Percentiles rank a stretch among this genome's conserved stretches.
Evolutionary conservation across 2,329 filamentous ascomycete species (phyloP).

Genomic region (Alternaria solani): DNA sequence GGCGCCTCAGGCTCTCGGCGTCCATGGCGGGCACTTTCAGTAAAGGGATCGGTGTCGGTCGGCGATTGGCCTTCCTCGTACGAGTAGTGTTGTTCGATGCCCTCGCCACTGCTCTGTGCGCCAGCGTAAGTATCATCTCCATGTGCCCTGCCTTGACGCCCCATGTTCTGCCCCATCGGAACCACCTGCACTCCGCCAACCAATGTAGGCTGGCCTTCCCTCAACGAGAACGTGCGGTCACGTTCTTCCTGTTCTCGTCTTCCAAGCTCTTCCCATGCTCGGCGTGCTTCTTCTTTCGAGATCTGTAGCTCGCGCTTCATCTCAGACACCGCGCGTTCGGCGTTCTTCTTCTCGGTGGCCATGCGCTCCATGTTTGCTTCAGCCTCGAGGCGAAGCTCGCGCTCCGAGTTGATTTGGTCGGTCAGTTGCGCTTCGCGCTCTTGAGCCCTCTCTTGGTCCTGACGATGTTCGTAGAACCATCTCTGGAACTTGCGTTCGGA

Average conservation of each 20-base stretch:
- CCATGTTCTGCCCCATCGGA: slow-evolving; percentile 80
- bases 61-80: slow-evolving; percentile 62
- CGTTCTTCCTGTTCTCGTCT: slow-evolving; percentile 92
- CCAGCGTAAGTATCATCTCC: slow-evolving; percentile 44
- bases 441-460: slow-evolving; percentile 83
- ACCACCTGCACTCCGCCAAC: slow-evolving; percentile 95
- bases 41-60: slow-evolving; percentile 69
- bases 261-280: slow-evolving; percentile 97
- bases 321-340: slow-evolving; percentile 82
- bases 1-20: slow-evolving; percentile 45
- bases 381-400: slow-evolving; percentile 72
- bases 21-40: slow-evolving; percentile 53
- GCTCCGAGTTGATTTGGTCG: slow-evolving; percentile 76
- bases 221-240: slow-evolving; percentile 82
- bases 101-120: slow-evolving; percentile 43
- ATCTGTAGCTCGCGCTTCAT: slow-evolving; percentile 94
- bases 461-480: slow-evolving; percentile 96
- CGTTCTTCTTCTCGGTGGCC: slow-evolving; percentile 72
- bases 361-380: slow-evolving; percentile 71
- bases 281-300: slow-evolving; percentile 91
- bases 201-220: slow-evolving; percentile 85
- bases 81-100: slow-evolving; percentile 56
- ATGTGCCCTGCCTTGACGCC: slow-evolving; percentile 50
- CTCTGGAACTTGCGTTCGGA: slow-evolving; percentile 98
- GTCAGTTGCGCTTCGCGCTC: slow-evolving; percentile 80